Conservation (phyloP, 1,139 yeast genomes). For the Debaryomycetaceae sp. region DNA sequence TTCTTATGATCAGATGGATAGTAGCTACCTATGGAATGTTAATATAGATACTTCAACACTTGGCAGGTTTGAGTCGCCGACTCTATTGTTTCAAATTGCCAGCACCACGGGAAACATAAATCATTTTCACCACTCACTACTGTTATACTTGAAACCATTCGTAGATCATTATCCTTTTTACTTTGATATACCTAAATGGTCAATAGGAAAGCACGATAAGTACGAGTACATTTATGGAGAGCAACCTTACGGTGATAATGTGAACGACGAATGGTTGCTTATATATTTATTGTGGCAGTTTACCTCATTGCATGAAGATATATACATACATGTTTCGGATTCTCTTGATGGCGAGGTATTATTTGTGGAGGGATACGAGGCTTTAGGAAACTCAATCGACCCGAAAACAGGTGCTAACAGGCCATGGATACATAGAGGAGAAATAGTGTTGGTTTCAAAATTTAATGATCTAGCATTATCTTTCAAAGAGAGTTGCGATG, state of each 20-base stretch:
- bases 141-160: conserved; percentile 34
- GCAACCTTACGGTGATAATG: conserved; percentile 39
- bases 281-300: conserved; percentile 37
- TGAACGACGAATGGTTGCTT: conserved; percentile 47
- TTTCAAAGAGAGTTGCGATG: background rate
- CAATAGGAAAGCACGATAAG: conserved; percentile 5
- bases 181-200: conserved; percentile 3
- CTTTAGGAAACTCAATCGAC: conserved; percentile 41
- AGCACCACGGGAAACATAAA: conserved; percentile 3
- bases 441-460: conserved; percentile 26
- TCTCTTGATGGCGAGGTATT: conserved; percentile 53
- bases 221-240: conserved; percentile 39
- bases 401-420: conserved; percentile 41
- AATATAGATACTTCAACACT: conserved; percentile 3
- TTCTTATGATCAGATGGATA: no score
- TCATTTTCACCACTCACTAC: conserved; percentile 9
- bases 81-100: conserved; percentile 5
- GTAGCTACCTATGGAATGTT: conserved; percentile 7
- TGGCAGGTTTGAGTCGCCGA: conserved; percentile 5
- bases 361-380: conserved; percentile 45
- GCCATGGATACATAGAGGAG: conserved; percentile 39
- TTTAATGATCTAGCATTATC: conserved; percentile 22
- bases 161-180: conserved; percentile 33
- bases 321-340: conserved; percentile 50
- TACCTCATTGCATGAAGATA: conserved; percentile 20